These are phyloP conservation scores for Salmacisia buchloeana DNA, from an alignment of 1,284 basidiomycete species.

Conservation along the genomic window DNA sequence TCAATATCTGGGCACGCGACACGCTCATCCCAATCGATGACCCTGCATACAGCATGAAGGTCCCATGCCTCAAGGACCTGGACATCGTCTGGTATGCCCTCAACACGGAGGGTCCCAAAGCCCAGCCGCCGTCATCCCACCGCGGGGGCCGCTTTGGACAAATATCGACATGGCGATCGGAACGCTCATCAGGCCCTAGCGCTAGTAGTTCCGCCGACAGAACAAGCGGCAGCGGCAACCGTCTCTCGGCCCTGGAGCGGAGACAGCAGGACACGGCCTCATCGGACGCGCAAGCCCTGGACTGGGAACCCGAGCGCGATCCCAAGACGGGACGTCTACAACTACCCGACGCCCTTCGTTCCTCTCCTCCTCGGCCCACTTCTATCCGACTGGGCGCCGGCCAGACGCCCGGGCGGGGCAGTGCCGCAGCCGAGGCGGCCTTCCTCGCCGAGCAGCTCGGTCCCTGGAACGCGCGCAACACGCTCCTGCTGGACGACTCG, in stretches of 20 bases:
- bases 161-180: too few relatives aligned
- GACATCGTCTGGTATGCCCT: constrained; percentile 65
- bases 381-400: too few relatives aligned
- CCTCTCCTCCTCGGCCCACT: too few relatives aligned
- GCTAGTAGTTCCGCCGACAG: too few relatives aligned
- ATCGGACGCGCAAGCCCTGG: not conserved
- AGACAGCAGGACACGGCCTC: not conserved
- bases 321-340: too few relatives aligned
- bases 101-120: constrained; percentile 14
- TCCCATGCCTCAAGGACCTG: constrained; percentile 63
- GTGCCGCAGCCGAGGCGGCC: not conserved
- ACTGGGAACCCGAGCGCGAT: not conserved
- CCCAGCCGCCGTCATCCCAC: too few relatives aligned
- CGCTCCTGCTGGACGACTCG: constrained; percentile 75
- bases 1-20: constrained; percentile 67
- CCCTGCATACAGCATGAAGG: constrained; percentile 11
- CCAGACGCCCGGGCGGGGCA: not conserved
- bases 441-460: constrained; percentile 1
- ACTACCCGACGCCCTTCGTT: too few relatives aligned
- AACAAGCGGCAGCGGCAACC: too few relatives aligned
- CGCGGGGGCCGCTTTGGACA: too few relatives aligned
- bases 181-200: too few relatives aligned
- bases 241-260: not conserved
- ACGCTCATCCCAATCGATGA: constrained; percentile 56
- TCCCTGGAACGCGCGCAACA: constrained; percentile 62